These are phyloP conservation scores for Erodium texanum DNA, from an alignment of 441 rosid genomes.

Conservation along the genomic window DNA sequence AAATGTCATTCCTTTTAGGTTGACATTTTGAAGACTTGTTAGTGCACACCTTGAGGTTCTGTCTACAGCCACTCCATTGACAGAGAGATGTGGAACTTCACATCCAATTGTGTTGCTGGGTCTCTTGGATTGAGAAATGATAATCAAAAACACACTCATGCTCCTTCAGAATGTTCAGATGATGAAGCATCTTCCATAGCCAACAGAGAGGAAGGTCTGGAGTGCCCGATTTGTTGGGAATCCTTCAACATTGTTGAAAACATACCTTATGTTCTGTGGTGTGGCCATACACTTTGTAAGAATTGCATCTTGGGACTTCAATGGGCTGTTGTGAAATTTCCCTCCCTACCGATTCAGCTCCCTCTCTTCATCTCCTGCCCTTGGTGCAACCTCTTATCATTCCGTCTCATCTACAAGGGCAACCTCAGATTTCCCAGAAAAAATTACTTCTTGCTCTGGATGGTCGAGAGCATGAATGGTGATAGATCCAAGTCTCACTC, in stretches of 20 bases:
- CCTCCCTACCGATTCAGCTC: constrained; percentile 53
- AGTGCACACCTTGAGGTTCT: too few species aligned
- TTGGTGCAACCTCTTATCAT: constrained; percentile 66
- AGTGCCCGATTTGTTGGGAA: constrained; percentile 84
- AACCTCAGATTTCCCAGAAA: constrained; percentile 58
- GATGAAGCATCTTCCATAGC: constrained; percentile 45
- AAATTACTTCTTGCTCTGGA: constrained; percentile 81
- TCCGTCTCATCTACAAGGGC: constrained; percentile 57
- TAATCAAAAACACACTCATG: constrained; percentile 22
- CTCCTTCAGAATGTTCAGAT: constrained; percentile 48
- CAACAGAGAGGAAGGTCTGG: constrained; percentile 51
- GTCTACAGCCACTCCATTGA: too few species aligned
- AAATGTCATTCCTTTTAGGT: constrained; percentile 4
- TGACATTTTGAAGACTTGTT: constrained; percentile 1
- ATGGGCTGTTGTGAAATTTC: constrained; percentile 50
- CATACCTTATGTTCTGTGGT: constrained; percentile 75
- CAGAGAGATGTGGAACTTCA: constrained; percentile 61
- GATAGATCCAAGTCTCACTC: constrained; percentile 35
- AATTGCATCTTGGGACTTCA: constrained; percentile 68
- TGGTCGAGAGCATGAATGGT: constrained; percentile 72
- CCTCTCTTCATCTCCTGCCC: constrained; percentile 80
- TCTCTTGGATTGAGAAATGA: constrained; percentile 34
- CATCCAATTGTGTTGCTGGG: constrained; percentile 61
- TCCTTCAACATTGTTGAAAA: constrained; percentile 73
- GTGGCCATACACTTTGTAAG: constrained; percentile 83